Conservation (phyloP, 257 asterid genomes). For the Plectranthus barbatus region DNA sequence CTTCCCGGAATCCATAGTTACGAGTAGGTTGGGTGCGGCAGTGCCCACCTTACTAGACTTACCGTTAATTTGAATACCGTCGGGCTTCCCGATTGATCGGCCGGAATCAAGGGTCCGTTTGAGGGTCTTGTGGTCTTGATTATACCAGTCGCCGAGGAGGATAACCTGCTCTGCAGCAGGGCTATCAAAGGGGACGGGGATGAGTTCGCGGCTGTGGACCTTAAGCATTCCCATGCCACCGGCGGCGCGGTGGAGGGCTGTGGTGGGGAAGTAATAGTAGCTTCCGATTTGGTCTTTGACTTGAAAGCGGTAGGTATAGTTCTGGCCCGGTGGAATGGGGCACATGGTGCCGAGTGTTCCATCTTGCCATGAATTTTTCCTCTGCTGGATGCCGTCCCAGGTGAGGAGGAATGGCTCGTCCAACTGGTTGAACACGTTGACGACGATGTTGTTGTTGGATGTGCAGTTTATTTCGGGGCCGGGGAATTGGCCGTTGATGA, state of each 20-base stretch:
- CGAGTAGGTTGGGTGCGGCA: conserved; percentile 18
- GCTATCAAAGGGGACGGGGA: conserved; percentile 43
- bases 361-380: conserved; percentile 56
- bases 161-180: conserved; percentile 29
- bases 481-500: conserved; percentile 41
- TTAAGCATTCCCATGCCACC: conserved; percentile 46
- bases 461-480: too few relatives aligned
- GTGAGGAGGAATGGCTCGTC: conserved; percentile 50
- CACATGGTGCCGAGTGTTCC: conserved; percentile 50
- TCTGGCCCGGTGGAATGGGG: conserved; percentile 45
- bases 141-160: conserved; percentile 48
- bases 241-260: conserved; percentile 38
- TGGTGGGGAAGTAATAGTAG: conserved; percentile 44
- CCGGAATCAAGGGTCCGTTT: conserved; percentile 36
- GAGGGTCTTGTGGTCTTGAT: conserved; percentile 44
- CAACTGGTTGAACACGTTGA: too few relatives aligned
- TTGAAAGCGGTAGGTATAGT: conserved; percentile 46
- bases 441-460: too few relatives aligned
- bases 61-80: too few relatives aligned
- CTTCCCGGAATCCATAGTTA: conserved; percentile 38
- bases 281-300: conserved; percentile 52
- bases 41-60: conserved; percentile 35
- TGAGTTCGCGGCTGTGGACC: conserved; percentile 46
- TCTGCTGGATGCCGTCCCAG: conserved; percentile 43
- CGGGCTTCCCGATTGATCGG: conserved; percentile 35